Evolutionary conservation across 139 green algal genomes (phyloP).

Genomic region (Micractinium sp.): DNA sequence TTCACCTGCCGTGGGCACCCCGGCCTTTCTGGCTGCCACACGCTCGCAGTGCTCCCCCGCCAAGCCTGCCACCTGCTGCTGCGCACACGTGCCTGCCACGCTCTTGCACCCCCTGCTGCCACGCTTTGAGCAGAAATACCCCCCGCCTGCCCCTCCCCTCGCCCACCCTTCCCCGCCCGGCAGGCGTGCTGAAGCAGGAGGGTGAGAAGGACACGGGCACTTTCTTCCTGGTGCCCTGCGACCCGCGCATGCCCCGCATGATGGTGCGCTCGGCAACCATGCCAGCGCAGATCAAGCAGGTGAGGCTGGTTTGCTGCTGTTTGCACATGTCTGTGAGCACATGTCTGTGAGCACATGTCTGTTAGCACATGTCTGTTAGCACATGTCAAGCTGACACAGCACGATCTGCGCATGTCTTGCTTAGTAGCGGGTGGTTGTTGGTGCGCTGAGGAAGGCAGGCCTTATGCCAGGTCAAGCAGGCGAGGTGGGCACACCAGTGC

Average conservation of each 20-base stretch:
- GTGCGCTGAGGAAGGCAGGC: no score
- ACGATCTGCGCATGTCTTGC: no score
- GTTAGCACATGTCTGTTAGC: no score
- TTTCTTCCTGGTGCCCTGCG: constrained; percentile 68
- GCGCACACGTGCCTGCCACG: background rate
- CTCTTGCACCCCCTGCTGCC: background rate
- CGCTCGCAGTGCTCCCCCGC: background rate
- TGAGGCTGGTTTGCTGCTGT: no score
- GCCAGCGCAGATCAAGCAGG: constrained; percentile 57
- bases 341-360: no score
- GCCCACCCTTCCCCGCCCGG: constrained; percentile 24
- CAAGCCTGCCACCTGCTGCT: background rate
- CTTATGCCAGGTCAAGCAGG: constrained; percentile 69
- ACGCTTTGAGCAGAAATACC: background rate
- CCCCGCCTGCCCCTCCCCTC: no score
- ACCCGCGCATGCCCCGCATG: constrained; percentile 70
- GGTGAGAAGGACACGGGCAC: constrained; percentile 11
- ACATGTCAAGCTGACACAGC: no score
- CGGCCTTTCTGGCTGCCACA: background rate
- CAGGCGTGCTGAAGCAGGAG: constrained; percentile 48
- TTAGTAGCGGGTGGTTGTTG: no score
- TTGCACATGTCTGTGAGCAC: no score
- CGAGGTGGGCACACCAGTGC: constrained; percentile 58
- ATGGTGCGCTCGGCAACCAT: constrained; percentile 77
- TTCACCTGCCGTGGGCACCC: background rate